Conservation (phyloP, 805 yeast species). For the Hanseniaspora lachancei region DNA sequence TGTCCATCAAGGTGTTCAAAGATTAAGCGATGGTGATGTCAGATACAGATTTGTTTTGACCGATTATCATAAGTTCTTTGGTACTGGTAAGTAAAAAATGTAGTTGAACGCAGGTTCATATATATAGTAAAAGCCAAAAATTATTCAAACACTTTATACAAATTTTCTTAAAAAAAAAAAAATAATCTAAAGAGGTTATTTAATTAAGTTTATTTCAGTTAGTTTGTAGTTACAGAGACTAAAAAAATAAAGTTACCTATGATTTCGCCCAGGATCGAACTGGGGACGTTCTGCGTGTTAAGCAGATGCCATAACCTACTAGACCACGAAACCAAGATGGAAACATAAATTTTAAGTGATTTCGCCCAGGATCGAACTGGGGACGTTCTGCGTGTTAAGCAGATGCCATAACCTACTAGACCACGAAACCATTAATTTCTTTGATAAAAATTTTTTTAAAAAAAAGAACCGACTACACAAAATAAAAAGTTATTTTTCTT, state of each 20-base stretch:
- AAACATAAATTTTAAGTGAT: conserved; percentile 36
- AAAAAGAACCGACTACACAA: not conserved
- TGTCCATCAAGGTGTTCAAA: conserved; percentile 42
- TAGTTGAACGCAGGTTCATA: not conserved
- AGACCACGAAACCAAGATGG: conserved; percentile 81
- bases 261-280: conserved; percentile 99
- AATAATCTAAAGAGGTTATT: too few species aligned
- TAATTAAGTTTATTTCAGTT: not conserved
- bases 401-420: conserved; percentile 99
- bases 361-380: conserved; percentile 99
- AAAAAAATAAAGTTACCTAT: conserved; percentile 27
- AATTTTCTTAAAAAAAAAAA: too few species aligned
- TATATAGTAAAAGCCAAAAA: not conserved
- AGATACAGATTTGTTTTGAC: conserved; percentile 52
- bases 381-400: conserved; percentile 99
- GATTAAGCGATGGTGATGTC: conserved; percentile 43
- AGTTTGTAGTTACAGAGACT: not conserved
- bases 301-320: conserved; percentile 99
- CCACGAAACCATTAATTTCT: conserved; percentile 61
- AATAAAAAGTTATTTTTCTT: not conserved
- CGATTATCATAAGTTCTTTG: conserved; percentile 34
- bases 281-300: conserved; percentile 99
- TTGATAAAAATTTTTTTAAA: too few species aligned
- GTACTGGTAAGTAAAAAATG: conserved; percentile 21
- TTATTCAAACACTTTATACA: too few species aligned